Percentiles rank a stretch among this genome's conserved stretches.
Evolutionary conservation across 768 basidiomycete genomes (phyloP).

Genomic region (Boletus reticuloceps): DNA sequence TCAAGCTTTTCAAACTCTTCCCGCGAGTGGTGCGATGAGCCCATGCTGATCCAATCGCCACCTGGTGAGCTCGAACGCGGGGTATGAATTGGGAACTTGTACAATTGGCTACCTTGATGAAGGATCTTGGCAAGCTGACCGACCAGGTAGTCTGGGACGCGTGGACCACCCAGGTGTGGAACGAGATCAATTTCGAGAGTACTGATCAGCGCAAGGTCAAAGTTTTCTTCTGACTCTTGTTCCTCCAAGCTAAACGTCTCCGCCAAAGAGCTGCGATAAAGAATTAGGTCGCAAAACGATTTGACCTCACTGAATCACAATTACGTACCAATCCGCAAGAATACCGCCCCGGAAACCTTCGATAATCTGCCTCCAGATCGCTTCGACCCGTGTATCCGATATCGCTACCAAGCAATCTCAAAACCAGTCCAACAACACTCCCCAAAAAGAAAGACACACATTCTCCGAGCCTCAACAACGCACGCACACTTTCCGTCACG

Average conservation of each 20-base stretch:
- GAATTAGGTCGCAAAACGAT: not conserved
- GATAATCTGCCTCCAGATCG: slow-evolving; percentile 82
- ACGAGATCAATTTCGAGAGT: slow-evolving; percentile 79
- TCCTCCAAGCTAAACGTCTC: slow-evolving; percentile 58
- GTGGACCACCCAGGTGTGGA: slow-evolving; percentile 65
- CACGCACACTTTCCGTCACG: slow-evolving; percentile 61
- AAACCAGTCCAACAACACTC: not conserved
- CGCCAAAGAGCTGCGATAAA: slow-evolving; percentile 46
- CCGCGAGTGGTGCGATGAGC: slow-evolving; percentile 11
- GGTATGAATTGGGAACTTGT: slow-evolving; percentile 30
- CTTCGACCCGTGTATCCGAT: slow-evolving; percentile 63
- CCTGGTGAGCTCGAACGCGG: slow-evolving; percentile 11
- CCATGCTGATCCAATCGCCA: slow-evolving; percentile 4
- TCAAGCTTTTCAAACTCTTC: slow-evolving; percentile 39
- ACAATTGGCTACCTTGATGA: slow-evolving; percentile 67
- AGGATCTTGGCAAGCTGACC: slow-evolving; percentile 67
- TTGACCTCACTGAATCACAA: not conserved
- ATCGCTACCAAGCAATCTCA: slow-evolving; percentile 40
- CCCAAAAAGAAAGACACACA: slow-evolving; percentile 36
- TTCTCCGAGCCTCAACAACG: slow-evolving; percentile 48
- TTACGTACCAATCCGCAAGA: slow-evolving; percentile 75
- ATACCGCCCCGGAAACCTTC: slow-evolving; percentile 82
- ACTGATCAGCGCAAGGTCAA: slow-evolving; percentile 77
- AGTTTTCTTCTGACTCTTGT: slow-evolving; percentile 80
- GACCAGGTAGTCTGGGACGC: slow-evolving; percentile 71